Evolutionary conservation across 306 rosid species (phyloP), one percentile per base, ranked within the genome.

Genomic region (Lithocarpus polystachyus): DNA sequence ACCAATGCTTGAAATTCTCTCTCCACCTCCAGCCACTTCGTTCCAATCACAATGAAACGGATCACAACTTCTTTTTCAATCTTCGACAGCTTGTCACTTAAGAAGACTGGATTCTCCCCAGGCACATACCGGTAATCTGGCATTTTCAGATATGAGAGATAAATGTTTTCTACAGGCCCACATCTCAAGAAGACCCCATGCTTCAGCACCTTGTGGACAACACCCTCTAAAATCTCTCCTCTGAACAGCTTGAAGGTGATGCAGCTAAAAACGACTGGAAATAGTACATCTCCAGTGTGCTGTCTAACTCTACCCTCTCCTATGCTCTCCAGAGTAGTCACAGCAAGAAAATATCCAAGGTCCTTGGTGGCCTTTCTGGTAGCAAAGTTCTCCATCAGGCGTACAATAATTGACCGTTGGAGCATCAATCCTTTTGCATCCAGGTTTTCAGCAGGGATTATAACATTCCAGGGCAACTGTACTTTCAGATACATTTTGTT

Each of bases 1-100:
- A 93, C 99, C 91, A 95, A 70, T 1, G 97, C 99, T 81, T 91
- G 99, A 62, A 90, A 92, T 26, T 95, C 94, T 88, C 98, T 85
- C 22, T 93, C 92, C 3, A 96, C 98, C 69, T 95, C 99, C 29
- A 93, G 84, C 99, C 99, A 95, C 90, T 88, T 95, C 0, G 98
- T 91, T 5, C 97, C 98, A 0, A 93, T 84, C 77, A 93, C 99
- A 3, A 90, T 84, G 80, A 84, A 83, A 71, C 99, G 97, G 23
- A 95, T 86, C 0, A 37, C 56, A 4, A 74, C 90, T n/a, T 85
- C 96, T 71, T 91, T 93, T 22, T 84, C 96, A 40, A 95, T 89
- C 83, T 83, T 93, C 0, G 97, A 82, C 72, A 57, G 77, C 70
- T 87, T 89, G 37, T 89, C 87, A 64, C 84, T 88, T 13, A 48